These are phyloP conservation scores for Candida dubliniensis DNA, from an alignment of 1,139 yeast genomes.

Conservation along the genomic window DNA sequence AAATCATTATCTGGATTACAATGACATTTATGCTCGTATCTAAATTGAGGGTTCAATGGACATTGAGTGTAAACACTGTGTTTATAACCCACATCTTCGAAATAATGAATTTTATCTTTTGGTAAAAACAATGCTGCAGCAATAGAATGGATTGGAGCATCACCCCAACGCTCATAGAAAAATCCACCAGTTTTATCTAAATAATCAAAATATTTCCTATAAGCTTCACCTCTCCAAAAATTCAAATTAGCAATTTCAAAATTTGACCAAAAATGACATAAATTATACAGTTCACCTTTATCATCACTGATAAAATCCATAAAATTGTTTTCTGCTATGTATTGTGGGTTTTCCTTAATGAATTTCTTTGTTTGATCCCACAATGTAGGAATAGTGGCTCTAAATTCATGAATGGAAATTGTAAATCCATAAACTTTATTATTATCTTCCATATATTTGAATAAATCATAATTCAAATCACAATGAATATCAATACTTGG, in stretches of 20 bases:
- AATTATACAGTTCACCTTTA: constrained; percentile 65
- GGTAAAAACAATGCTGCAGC: constrained; percentile 74
- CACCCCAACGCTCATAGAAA: constrained; percentile 96
- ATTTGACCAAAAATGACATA: constrained; percentile 93
- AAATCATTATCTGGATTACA: constrained; percentile 54
- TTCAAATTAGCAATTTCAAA: constrained; percentile 81
- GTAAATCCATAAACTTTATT: constrained; percentile 66
- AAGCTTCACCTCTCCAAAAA: constrained; percentile 71
- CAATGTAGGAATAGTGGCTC: constrained; percentile 56
- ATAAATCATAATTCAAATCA: constrained; percentile 65
- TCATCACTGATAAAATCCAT: constrained; percentile 57
- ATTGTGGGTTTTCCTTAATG: constrained; percentile 43
- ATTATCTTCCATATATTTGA: constrained; percentile 59
- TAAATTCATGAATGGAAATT: constrained; percentile 62
- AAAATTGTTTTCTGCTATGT: constrained; percentile 47
- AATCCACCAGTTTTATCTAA: constrained; percentile 82
- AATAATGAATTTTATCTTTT: constrained; percentile 68
- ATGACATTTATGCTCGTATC: constrained; percentile 48
- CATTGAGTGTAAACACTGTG: constrained; percentile 67
- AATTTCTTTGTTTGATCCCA: constrained; percentile 58
- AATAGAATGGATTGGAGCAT: constrained; percentile 88
- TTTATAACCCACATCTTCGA: constrained; percentile 79
- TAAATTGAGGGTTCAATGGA: constrained; percentile 46
- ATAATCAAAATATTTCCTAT: constrained; percentile 64
- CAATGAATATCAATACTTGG: constrained; percentile 64